Conservation (phyloP, 2,329 filamentous ascomycete species). For the Aspergillus japonicus region DNA sequence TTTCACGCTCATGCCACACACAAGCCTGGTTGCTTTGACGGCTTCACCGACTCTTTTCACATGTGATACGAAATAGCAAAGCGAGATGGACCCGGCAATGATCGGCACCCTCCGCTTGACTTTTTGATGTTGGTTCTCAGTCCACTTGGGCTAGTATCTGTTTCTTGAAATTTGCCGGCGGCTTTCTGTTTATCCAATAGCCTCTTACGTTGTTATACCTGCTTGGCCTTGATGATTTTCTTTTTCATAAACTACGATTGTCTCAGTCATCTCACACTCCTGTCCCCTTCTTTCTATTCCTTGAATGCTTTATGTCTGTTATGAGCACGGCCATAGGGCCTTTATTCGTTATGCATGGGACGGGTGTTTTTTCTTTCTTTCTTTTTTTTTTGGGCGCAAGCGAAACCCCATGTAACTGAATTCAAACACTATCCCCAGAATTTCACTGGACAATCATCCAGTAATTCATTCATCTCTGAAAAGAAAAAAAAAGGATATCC, state of each 20-base stretch:
- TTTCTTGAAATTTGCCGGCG: conserved; percentile 21
- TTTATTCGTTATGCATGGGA: conserved; percentile 39
- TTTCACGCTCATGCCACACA: conserved; percentile 23
- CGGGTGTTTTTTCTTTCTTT: conserved; percentile 36
- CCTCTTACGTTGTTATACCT: conserved; percentile 22
- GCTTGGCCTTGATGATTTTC: conserved; percentile 15
- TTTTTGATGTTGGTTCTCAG: conserved; percentile 19
- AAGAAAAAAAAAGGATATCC: neutral
- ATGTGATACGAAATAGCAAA: conserved; percentile 20
- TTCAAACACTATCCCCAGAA: neutral
- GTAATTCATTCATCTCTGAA: neutral
- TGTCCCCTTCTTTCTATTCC: conserved; percentile 4
- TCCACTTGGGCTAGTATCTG: conserved; percentile 13
- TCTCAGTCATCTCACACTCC: conserved; percentile 13
- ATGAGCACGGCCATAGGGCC: conserved; percentile 32
- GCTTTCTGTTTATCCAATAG: conserved; percentile 24
- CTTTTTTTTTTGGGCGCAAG: conserved; percentile 32
- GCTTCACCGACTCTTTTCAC: conserved; percentile 20
- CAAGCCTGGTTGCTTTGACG: conserved; percentile 39
- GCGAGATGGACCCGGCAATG: neutral
- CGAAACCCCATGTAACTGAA: conserved; percentile 23
- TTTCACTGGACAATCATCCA: neutral
- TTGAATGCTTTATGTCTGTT: conserved; percentile 27
- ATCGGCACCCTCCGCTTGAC: conserved; percentile 9
- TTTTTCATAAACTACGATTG: conserved; percentile 10